Base-by-base conservation (phyloP, 805 yeast genomes). In the Zygoascus flipseniorum region DNA sequence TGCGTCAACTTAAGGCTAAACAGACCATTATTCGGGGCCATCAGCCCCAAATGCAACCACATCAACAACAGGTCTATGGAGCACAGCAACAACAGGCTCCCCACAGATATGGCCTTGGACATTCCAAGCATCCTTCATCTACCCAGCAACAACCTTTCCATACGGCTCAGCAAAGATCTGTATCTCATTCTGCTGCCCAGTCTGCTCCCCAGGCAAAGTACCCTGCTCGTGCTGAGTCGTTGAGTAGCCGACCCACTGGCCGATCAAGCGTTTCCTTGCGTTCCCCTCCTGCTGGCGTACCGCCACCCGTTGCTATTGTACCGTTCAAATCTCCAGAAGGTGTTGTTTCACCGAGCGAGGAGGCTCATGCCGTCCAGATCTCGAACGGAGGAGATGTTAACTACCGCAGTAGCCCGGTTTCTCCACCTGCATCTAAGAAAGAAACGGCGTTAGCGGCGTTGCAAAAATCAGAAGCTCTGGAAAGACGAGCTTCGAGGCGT, bases 401-500 rank as follows among this genome's bases (percentile, higher is more conserved):
- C 3, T 3, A 14, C n/a, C 23, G 16, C 19, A 35, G 3, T 35
- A 43, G 3, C 31, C 45, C 26, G 39, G 39, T 11, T 26, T 31
- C 43, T n/a, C 43, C 43, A 5, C 28, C 28, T 23, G 45, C 31
- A 9, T 52, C 58, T 6, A 32, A 53, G 26, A 56, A 56, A 43
- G 53, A 48, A 28, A 89, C 85, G 60, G 89, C 96, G 0, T 72
- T 90, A 31, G 74, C 82, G 0, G 87, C 86, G 60, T 73, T 92
- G 9, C 96, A 92, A 62, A 82, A 83, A 47, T 88, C 90, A 2
- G 87, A 86, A 48, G 85, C 87, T 2, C 72, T 93, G 32, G 95
- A 85, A 72, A 78, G 99, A 60, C 78, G 97, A 56, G 99, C 98
- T 0, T 90, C 97, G 0, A 85, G 92, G 60, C 74, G 99, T 52